Evolutionary conservation across 2,329 filamentous ascomycete genomes (phyloP), one percentile per base, ranked within the genome.

Genomic region (Aspergillus jensenii): DNA sequence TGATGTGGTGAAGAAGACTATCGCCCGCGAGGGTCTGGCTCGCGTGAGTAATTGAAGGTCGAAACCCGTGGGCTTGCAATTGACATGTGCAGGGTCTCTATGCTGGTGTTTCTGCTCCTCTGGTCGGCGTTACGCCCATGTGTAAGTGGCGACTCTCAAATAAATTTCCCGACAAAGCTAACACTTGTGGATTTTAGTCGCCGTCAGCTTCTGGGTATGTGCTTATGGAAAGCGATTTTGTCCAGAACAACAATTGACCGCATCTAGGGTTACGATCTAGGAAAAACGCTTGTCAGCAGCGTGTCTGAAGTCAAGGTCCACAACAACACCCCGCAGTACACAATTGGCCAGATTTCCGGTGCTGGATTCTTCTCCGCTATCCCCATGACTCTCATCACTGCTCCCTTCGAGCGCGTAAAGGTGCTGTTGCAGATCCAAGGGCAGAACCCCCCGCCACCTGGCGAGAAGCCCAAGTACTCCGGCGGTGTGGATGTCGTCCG

Each of bases 321-420:
- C 65, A 86, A 91, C 75, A 81, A 75, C 64, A 77, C 74, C 15
- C 75, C 84, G 52, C 85, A 88, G 66, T 91, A 90, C 78, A 87
- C 87, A 59, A 92, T 97, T 71, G 89, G 82, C 44, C 95, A 99
- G 76, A 87, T 96, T 77, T 95, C 91, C 35, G 85, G 91, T 37
- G 95, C 95, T 14, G 95, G 95, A 63, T 97, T 97, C 86, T 96
- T 99, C 85, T 96, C 91, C 71, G 95, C 95, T 60, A 90, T 99
- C 59, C 95, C 95, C 70, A 96, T 96, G 91, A 99, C 95, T 4
- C 79, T 91, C 76, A 97, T 99, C 80, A 98, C 95, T n/a, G 95
- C 95, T 4, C 95, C 95, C 60, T 98, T 99, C 74, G 95, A 99
- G 83, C 93, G 95, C 71, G 92, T 99, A 68, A 99, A 99, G 79